Evolutionary conservation across 495 filamentous ascomycete species (phyloP), one percentile per base, ranked within the genome.

Genomic region (Aspergillus cristatus): DNA sequence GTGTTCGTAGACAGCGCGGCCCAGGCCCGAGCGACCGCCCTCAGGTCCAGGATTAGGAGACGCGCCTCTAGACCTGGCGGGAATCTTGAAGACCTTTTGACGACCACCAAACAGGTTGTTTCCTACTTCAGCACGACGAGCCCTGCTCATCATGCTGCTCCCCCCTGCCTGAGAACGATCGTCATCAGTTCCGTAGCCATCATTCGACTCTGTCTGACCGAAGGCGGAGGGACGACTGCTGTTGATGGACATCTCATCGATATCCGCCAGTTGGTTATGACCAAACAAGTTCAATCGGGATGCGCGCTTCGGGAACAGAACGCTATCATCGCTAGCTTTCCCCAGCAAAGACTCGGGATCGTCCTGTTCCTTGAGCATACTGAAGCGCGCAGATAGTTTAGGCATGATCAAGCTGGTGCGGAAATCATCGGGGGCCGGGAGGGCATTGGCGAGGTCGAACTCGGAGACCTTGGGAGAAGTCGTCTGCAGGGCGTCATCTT

Each of bases 361-460:
- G 50, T 94, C 88, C 54, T 94, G 89, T 56, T 94, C 88, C 48
- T 86, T 66, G 13, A 99, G 59, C 84, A 99, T 97, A 44, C 90
- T 96, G 57, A 99, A 99, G 2, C 91, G 76, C 13, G 91, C 86
- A 0, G 90, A 94, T 3, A 99, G 69, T 34, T 89, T 91, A 5
- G 87, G 84, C 91, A 99, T 94, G 16, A 99, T 60, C 32, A 97
- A 59, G 65, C 93, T 97, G 5, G 91, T 99, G n/a, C 91, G 81
- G 48, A 99, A 97, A 59, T 96, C 76, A 54, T 97, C 88, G 13
- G 67, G 75, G 0, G 88, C 71, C 2, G 91, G 91, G 4, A 99
- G 65, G 3, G 77, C 90, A 14, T 58, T 65, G 2, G 79, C 57
- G 13, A 96, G 61, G 42, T 97, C 82, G 28, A 96, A 47, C 20